phyloP scores from a whole-genome alignment of 1,139 yeast genomes.

The Yamadazyma sp. region DNA sequence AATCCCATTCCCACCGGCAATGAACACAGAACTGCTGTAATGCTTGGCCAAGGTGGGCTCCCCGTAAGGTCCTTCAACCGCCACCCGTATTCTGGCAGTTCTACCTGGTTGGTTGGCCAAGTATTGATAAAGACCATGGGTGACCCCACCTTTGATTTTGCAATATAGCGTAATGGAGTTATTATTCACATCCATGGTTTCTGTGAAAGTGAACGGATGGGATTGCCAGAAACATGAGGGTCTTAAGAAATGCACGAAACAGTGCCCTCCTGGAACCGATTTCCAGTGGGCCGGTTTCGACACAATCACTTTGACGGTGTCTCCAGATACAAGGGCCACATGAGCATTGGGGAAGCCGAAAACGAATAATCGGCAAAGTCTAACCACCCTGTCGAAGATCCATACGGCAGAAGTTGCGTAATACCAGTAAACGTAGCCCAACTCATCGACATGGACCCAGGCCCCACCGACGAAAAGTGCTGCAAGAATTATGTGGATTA shows the following conservation, averaged over 20 bases:
- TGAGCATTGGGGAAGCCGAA: conserved; percentile 43
- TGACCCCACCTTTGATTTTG: conserved; percentile 41
- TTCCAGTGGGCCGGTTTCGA: conserved; percentile 45
- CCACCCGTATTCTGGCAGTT: conserved; percentile 29
- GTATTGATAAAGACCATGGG: conserved; percentile 30
- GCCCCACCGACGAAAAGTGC: conserved; percentile 41
- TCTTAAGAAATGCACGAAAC: conserved; percentile 46
- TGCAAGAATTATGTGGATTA: conserved; percentile 43
- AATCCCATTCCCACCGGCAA: conserved; percentile 47
- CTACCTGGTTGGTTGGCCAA: conserved; percentile 27
- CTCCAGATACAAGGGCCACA: conserved; percentile 34
- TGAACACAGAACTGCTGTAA: conserved; percentile 33
- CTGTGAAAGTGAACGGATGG: conserved; percentile 42
- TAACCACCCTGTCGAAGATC: conserved; percentile 42
- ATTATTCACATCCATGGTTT: conserved; percentile 20
- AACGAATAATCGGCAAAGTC: conserved; percentile 30
- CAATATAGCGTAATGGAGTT: conserved; percentile 27
- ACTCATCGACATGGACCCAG: conserved; percentile 39
- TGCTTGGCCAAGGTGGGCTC: conserved; percentile 29
- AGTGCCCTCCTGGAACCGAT: conserved; percentile 51
- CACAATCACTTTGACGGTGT: conserved; percentile 40
- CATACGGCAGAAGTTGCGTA: conserved; percentile 44
- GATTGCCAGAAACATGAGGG: conserved; percentile 43
- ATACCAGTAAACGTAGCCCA: conserved; percentile 41
- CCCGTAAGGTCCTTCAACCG: conserved; percentile 46